Conservation (phyloP, 306 rosid species). For the Ammopiptanthus mongolicus region DNA sequence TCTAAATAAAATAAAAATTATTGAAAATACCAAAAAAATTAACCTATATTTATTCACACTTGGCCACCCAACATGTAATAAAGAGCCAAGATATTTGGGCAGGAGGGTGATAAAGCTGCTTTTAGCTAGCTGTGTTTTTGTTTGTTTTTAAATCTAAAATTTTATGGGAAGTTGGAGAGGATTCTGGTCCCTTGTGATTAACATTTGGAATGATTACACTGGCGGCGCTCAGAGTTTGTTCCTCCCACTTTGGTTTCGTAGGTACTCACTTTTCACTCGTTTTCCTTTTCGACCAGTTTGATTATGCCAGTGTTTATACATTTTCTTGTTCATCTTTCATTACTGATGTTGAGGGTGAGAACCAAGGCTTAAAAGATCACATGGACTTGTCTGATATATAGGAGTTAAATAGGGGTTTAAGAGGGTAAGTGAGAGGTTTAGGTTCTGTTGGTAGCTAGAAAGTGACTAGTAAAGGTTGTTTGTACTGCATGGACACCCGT, state of each 20-base stretch:
- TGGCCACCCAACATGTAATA: constrained; percentile 43
- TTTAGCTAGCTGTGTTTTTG: background rate
- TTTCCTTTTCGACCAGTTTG: background rate
- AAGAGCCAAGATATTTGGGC: constrained; percentile 17
- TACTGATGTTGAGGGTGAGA: constrained; percentile 36
- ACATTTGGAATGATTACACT: constrained; percentile 72
- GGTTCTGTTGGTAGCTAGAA: constrained; percentile 27
- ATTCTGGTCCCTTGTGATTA: constrained; percentile 45
- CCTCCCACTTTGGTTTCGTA: constrained; percentile 52
- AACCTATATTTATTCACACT: too few species aligned
- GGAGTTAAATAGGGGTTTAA: constrained; percentile 13
- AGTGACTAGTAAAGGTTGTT: constrained; percentile 20
- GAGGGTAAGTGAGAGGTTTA: background rate
- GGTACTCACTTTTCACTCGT: background rate
- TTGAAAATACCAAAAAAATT: too few species aligned
- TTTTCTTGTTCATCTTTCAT: background rate
- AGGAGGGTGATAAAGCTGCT: constrained; percentile 17
- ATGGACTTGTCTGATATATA: constrained; percentile 57
- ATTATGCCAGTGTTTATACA: background rate
- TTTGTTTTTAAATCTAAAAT: background rate
- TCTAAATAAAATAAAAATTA: too few species aligned
- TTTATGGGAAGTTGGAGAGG: constrained; percentile 39
- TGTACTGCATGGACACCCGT: background rate
- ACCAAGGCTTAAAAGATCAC: constrained; percentile 55
- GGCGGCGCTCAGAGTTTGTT: constrained; percentile 94